phyloP scores from a whole-genome alignment of 164 flowering plant species.

The Umbilicus rupestris region DNA sequence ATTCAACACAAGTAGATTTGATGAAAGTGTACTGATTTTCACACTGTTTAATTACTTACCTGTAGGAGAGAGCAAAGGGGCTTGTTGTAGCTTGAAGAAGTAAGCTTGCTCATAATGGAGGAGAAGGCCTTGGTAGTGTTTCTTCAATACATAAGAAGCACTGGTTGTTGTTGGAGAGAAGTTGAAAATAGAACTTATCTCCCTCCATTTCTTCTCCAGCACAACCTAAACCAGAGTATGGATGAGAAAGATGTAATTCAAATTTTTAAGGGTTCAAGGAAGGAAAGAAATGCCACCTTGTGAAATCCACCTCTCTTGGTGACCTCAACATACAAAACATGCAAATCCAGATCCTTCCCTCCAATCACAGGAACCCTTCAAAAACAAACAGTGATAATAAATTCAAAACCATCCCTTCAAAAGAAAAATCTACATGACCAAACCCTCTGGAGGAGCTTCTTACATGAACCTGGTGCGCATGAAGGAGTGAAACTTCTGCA shows the following conservation, averaged over 20 bases:
- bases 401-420: not conserved
- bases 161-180: constrained; percentile 80
- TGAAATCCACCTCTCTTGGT: constrained; percentile 77
- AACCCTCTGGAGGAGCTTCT: constrained; percentile 3
- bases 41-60: constrained; percentile 11
- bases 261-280: no score
- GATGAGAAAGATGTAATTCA: no score
- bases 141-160: constrained; percentile 72
- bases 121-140: constrained; percentile 56
- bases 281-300: constrained; percentile 30
- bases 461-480: constrained; percentile 61
- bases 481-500: constrained; percentile 40
- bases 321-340: constrained; percentile 68
- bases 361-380: constrained; percentile 84
- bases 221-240: constrained; percentile 88
- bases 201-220: constrained; percentile 85
- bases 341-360: constrained; percentile 78
- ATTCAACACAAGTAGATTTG: not conserved
- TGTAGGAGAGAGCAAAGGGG: constrained; percentile 30
- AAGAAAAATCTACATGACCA: not conserved
- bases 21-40: not conserved
- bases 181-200: constrained; percentile 47
- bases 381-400: not conserved
- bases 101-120: constrained; percentile 69
- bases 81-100: constrained; percentile 41